These are phyloP conservation scores for Sporothrix inflata DNA, from an alignment of 2,329 filamentous ascomycete genomes.

Conservation along the genomic window DNA sequence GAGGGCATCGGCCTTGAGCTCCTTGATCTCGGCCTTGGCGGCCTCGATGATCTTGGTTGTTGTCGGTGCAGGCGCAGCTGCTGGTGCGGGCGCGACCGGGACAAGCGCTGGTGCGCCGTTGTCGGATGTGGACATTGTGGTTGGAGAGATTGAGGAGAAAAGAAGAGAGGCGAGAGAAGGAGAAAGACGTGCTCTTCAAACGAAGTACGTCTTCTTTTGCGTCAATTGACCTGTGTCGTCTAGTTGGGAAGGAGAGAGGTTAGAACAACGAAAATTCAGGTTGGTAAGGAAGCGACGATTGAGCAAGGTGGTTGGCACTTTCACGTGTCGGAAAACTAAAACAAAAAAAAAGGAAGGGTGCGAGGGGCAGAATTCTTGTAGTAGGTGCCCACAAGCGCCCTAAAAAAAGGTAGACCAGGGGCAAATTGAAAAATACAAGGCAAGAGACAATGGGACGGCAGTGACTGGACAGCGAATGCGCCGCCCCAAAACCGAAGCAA, in stretches of 20 bases:
- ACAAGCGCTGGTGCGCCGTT: constrained; percentile 29
- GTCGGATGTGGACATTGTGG: constrained; percentile 24
- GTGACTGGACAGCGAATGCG: constrained; percentile 3
- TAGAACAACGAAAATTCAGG: background rate
- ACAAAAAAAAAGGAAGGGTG: background rate
- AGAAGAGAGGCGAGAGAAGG: background rate
- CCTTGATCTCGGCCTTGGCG: constrained; percentile 48
- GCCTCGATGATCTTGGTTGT: constrained; percentile 44
- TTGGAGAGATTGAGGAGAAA: background rate
- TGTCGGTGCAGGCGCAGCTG: constrained; percentile 46
- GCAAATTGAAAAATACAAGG: constrained; percentile 12
- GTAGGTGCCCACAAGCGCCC: background rate
- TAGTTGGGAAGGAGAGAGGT: background rate
- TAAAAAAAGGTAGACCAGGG: constrained; percentile 12
- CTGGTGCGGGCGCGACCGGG: constrained; percentile 39
- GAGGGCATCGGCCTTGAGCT: constrained; percentile 47
- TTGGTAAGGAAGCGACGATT: background rate
- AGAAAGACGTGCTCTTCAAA: background rate
- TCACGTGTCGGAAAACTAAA: constrained; percentile 24
- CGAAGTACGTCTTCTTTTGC: background rate
- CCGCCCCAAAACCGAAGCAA: background rate
- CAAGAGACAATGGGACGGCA: background rate
- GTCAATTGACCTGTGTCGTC: constrained; percentile 16
- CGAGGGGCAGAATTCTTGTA: constrained; percentile 5
- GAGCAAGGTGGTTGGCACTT: constrained; percentile 11